Evolutionary conservation across 2,329 filamentous ascomycete species (phyloP).

Genomic region (Beauveria pseudobassiana): DNA sequence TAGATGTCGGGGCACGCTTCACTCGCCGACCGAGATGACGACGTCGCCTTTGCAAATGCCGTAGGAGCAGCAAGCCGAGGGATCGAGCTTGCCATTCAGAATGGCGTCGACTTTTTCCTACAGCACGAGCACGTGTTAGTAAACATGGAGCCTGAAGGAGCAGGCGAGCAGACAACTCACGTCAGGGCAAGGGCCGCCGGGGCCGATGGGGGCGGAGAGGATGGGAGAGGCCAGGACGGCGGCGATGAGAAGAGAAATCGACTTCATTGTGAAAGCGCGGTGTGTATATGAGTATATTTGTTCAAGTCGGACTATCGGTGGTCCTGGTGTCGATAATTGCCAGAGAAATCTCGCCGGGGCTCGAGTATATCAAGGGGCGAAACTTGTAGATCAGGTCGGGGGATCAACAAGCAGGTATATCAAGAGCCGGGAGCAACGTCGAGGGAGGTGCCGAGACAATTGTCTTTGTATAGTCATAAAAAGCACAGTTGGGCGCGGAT

Average conservation of each 20-base stretch:
- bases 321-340: not conserved
- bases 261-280: slow-evolving; percentile 16
- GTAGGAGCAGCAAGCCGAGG: slow-evolving; percentile 48
- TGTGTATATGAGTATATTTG: not conserved
- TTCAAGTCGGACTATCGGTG: not conserved
- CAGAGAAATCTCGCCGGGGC: not conserved
- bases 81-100: slow-evolving; percentile 37
- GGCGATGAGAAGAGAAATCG: slow-evolving; percentile 15
- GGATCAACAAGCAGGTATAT: not conserved
- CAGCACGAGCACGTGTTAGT: not conserved
- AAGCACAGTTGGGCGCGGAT: not conserved
- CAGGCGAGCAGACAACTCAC: slow-evolving; percentile 18
- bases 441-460: not conserved
- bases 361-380: too few species aligned
- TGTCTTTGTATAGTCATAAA: not conserved
- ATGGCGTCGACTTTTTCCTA: slow-evolving; percentile 34
- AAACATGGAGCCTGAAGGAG: not conserved
- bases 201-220: slow-evolving; percentile 17
- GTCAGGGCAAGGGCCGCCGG: slow-evolving; percentile 27
- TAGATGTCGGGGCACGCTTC: not conserved
- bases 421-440: not conserved
- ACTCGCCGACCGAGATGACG: slow-evolving; percentile 36
- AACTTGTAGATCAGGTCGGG: not conserved
- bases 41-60: slow-evolving; percentile 44
- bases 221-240: slow-evolving; percentile 12